A percentile compares a stretch with the other conserved stretches of the same genome.
These are phyloP conservation scores for Macroventuria anomochaeta DNA, from an alignment of 2,329 filamentous ascomycete species.

Conservation along the genomic window DNA sequence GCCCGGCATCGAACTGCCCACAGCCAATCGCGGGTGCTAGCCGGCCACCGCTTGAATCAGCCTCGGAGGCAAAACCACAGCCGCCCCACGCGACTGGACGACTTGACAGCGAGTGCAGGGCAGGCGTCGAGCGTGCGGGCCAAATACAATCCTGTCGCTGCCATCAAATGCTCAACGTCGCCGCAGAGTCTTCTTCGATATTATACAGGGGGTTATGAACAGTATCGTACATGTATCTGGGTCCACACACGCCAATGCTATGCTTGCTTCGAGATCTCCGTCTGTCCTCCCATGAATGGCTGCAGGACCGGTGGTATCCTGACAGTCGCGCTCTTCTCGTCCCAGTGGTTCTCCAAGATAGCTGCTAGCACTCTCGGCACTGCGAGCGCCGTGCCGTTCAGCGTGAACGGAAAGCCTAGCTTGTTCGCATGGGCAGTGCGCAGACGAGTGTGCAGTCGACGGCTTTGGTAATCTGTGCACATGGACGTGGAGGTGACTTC, in stretches of 20 bases:
- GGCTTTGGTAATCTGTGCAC: conserved; percentile 93
- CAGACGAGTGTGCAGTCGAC: conserved; percentile 78
- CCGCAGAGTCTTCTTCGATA: background rate
- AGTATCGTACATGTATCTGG: conserved; percentile 2
- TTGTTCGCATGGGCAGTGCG: conserved; percentile 59
- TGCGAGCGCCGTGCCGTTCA: conserved; percentile 93
- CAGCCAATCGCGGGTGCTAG: conserved; percentile 37
- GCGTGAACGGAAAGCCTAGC: conserved; percentile 80
- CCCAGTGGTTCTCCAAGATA: conserved; percentile 89
- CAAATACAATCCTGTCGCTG: background rate
- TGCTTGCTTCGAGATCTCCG: conserved; percentile 40
- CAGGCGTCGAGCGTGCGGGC: conserved; percentile 10
- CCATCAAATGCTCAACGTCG: background rate
- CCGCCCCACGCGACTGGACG: conserved; percentile 28
- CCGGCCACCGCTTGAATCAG: conserved; percentile 39
- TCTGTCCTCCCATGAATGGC: conserved; percentile 75
- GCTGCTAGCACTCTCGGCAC: conserved; percentile 89
- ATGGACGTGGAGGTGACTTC: conserved; percentile 90
- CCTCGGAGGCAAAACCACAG: conserved; percentile 34
- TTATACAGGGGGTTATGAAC: conserved; percentile 6
- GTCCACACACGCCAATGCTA: conserved; percentile 1
- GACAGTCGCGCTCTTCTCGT: conserved; percentile 71
- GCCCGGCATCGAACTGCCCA: conserved; percentile 9
- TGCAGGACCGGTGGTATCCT: conserved; percentile 78
- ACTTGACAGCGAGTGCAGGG: conserved; percentile 20